Evolutionary conservation across 1,284 basidiomycete species (phyloP), one percentile per base, ranked within the genome.

Genomic region (Ustilago tritici): DNA sequence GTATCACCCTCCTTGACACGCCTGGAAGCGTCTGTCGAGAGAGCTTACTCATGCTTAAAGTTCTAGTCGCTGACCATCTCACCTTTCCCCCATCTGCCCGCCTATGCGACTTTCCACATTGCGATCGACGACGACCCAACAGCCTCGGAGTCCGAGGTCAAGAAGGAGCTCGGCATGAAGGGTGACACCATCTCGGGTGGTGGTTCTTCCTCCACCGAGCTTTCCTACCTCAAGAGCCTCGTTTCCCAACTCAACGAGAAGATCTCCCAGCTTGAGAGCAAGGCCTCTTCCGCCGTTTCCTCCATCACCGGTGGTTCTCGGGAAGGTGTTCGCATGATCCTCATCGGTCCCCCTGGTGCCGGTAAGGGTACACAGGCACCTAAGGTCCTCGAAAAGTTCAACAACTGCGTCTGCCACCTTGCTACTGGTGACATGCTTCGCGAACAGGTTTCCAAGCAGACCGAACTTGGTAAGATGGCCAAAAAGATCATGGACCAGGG

Each of bases 301-400:
- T 63, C 66, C 28, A 50, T 70, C 56, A 68, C 77, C 12, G 65
- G 61, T 31, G 19, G n/a, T 17, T 50, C 49, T 15, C 60, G 41
- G 2, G 56, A 80, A 23, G 85, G 85, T 35, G 82, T 85, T 46
- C 90, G 95, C 63, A 92, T 95, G 80, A 94, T 99, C 83, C 90
- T 99, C 79, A 90, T 99, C 84, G 96, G 96, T 70, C 96, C 96
- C 78, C 96, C 96, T 56, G 96, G 96, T 83, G 94, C 96, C 82
- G 95, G 95, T 94, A 99, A 99, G 90, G 96, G 96, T 55, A 99
- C 96, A 1, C 96, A 99, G 88, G 96, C 95, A 1, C 96, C 97
- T 31, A 91, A 90, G 87, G 96, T 99, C 88, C 91, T 92, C 60
- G 92, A 95, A 77, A 91, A 93, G 86, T 99, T 93, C 90, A 75